A percentile compares a stretch with the other conserved stretches of the same genome.
phyloP scores from a whole-genome alignment of 345 rosid species.

The Adansonia digitata region DNA sequence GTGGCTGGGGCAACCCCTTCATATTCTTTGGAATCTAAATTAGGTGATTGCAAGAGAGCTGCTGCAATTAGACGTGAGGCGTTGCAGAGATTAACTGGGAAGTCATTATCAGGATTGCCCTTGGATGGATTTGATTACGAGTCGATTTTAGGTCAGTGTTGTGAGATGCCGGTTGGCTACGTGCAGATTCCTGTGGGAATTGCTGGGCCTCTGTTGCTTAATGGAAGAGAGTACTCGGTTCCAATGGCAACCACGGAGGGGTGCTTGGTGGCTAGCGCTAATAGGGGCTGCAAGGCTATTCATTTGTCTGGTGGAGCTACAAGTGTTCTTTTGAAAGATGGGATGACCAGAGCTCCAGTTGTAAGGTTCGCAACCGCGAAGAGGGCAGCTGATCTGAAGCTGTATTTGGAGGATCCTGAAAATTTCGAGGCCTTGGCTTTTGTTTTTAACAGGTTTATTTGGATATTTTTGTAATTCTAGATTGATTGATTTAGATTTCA shows the following conservation, averaged over 20 bases:
- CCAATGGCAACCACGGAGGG: slow-evolving; percentile 88
- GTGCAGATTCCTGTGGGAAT: slow-evolving; percentile 76
- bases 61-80: slow-evolving; percentile 58
- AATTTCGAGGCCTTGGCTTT: slow-evolving; percentile 39
- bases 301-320: slow-evolving; percentile 55
- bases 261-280: slow-evolving; percentile 66
- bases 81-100: slow-evolving; percentile 48
- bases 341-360: slow-evolving; percentile 71
- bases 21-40: slow-evolving; percentile 51
- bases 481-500: background rate
- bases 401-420: slow-evolving; percentile 51
- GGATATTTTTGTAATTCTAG: background rate
- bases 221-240: slow-evolving; percentile 51
- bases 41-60: slow-evolving; percentile 62
- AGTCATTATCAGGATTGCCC: slow-evolving; percentile 51
- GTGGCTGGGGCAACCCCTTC: slow-evolving; percentile 48
- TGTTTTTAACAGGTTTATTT: slow-evolving; percentile 46
- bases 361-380: slow-evolving; percentile 45
- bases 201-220: slow-evolving; percentile 58
- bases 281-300: slow-evolving; percentile 76
- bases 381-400: slow-evolving; percentile 57
- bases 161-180: slow-evolving; percentile 75
- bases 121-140: slow-evolving; percentile 64
- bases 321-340: slow-evolving; percentile 46
- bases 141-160: slow-evolving; percentile 69